phyloP scores from a whole-genome alignment of 345 rosid species.

The Conringia planisiliqua region DNA sequence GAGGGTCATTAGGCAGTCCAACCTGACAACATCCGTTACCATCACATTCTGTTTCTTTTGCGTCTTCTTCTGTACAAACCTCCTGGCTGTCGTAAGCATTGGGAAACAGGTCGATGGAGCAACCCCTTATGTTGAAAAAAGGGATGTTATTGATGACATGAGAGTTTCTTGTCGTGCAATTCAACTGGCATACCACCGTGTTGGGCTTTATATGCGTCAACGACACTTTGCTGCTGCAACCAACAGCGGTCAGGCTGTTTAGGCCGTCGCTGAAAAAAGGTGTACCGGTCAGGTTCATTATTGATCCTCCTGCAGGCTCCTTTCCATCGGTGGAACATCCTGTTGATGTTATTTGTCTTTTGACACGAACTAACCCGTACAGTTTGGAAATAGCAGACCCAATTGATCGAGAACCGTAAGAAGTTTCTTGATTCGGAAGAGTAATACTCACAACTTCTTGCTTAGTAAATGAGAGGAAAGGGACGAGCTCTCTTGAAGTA shows the following conservation, averaged over 20 bases:
- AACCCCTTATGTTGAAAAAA: neutral
- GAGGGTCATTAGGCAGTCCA: neutral
- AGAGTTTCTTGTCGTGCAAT: slow-evolving; percentile 3
- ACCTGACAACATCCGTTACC: slow-evolving; percentile 46
- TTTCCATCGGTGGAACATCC: neutral
- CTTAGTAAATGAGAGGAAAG: neutral
- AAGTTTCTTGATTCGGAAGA: neutral
- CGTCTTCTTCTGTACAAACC: neutral
- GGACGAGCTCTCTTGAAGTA: neutral
- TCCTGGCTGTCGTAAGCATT: neutral
- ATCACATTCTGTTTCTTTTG: slow-evolving; percentile 16
- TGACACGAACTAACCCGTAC: neutral
- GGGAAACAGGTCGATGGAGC: neutral
- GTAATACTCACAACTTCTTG: slow-evolving; percentile 17
- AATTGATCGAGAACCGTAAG: neutral
- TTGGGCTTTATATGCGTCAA: neutral
- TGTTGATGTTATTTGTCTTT: neutral
- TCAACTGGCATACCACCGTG: slow-evolving; percentile 35
- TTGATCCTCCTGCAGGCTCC: neutral
- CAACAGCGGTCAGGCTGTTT: slow-evolving; percentile 15
- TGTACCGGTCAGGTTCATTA: neutral
- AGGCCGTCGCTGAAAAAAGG: neutral
- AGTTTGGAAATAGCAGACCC: too few species aligned
- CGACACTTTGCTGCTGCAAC: slow-evolving; percentile 28
- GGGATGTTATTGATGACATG: neutral